phyloP scores from a whole-genome alignment of 73 alveolate species.

The Paramecium pentaurelia region DNA sequence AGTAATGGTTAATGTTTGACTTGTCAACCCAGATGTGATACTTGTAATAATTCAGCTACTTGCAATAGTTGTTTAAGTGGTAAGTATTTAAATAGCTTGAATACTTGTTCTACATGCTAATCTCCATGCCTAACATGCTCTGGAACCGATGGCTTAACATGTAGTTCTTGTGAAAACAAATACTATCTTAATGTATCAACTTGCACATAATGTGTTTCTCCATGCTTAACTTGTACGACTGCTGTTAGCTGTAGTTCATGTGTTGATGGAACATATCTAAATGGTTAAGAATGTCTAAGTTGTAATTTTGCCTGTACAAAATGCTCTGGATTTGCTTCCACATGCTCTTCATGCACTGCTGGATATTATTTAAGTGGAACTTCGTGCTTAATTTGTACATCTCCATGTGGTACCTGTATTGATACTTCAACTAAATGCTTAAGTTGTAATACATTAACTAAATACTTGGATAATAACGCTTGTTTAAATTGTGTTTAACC shows the following conservation, averaged over 20 bases:
- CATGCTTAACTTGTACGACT: background rate
- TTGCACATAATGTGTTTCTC: background rate
- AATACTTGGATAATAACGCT: background rate
- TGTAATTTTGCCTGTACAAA: conserved; percentile 45
- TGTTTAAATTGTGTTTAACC: background rate
- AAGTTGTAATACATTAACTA: background rate
- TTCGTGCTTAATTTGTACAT: background rate
- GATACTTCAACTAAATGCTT: background rate
- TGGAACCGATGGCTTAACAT: background rate
- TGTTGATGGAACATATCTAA: background rate
- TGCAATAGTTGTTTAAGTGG: background rate
- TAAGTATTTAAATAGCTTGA: background rate
- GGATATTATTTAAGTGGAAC: conserved; percentile 3
- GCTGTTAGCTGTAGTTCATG: background rate
- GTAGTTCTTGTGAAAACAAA: background rate
- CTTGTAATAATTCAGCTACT: background rate
- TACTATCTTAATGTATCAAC: background rate
- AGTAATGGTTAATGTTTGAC: background rate
- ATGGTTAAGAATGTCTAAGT: background rate
- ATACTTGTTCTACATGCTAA: background rate
- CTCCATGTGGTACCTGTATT: background rate
- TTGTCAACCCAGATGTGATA: background rate
- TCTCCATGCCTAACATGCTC: background rate
- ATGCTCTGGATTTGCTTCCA: conserved; percentile 8
- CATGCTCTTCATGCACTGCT: background rate